Base-by-base conservation (phyloP, 108 stramenopile species). In the Skeletonema tropicum region DNA sequence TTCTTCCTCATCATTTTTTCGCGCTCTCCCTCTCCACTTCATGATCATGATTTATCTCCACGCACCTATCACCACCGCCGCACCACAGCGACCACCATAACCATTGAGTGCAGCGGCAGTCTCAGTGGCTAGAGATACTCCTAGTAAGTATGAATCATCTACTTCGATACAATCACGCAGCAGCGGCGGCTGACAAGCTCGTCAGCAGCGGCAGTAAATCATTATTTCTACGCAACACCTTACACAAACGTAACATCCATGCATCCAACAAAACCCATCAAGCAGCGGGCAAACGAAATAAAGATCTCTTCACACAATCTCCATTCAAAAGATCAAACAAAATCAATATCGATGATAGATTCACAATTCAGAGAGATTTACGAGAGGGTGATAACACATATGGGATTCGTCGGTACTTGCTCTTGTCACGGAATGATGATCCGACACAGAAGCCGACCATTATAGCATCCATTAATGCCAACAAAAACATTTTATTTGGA, bases 401-500 rank as follows among this genome's bases (percentile, higher is more conserved):
- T 62, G 80, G 80, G 17, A 41, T 71, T 6, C 55, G 80, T 11
- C 55, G 69, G 1, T 81, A 81, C 33, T 36, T 71, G 13, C 52
- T 81, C 15, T 69, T 81, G 12, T 68, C 73, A 15, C 80, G 80
- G 25, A 14, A 58, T 35, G 31, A 46, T 62, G 59, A 39, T 21
- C 4, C 25, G 4, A 46, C 30, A 26, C 17, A 30, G 14, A 57
- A 35, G 15, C 21, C 32, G 42, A 66, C 0, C 11, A 35, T 48
- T 26, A 58, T 81, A 65, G 90, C 88, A 6, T 83, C 90, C 2
- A 6, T 93, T 8, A 69, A 79, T 68, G 85, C 87, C 31, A 88
- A 87, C 66, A 70, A 83, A 26, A 91, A 91, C 48, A 87, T 93
- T 21, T 23, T 93, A 14, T 93, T 93, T 73, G 92, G 88, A 5